These are phyloP conservation scores for Cercospora zeina DNA, from an alignment of 2,329 filamentous ascomycete genomes.

Conservation along the genomic window DNA sequence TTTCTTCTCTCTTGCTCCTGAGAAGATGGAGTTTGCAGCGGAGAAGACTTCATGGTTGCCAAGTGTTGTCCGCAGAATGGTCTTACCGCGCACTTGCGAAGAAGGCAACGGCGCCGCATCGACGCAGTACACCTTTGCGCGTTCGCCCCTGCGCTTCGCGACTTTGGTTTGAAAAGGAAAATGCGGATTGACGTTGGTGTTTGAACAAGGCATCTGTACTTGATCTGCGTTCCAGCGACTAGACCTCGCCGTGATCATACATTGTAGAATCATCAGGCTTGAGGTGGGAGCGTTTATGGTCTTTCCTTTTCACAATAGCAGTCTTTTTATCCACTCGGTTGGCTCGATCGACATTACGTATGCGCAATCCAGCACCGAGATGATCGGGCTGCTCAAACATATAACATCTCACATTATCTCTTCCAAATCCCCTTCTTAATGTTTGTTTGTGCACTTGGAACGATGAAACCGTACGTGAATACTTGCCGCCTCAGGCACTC, in stretches of 20 bases:
- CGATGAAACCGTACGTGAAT: too few relatives aligned
- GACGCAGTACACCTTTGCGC: neutral
- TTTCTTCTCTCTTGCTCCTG: neutral
- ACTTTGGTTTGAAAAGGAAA: neutral
- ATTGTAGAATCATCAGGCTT: neutral
- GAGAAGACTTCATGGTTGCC: neutral
- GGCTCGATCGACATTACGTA: neutral
- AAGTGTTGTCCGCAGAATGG: neutral
- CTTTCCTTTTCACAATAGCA: neutral
- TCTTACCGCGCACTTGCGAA: neutral
- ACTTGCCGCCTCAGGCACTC: too few relatives aligned
- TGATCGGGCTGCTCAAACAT: neutral
- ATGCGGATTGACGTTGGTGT: too few relatives aligned
- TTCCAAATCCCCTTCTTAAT: too few relatives aligned
- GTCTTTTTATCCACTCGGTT: neutral
- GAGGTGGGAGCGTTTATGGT: neutral
- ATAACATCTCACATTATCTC: neutral
- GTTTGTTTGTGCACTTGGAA: neutral
- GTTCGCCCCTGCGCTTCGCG: neutral
- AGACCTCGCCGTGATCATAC: neutral
- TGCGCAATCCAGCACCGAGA: neutral
- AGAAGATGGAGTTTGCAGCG: neutral
- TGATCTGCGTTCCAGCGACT: neutral
- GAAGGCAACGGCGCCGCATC: neutral
- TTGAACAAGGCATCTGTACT: neutral